Base-by-base conservation (phyloP, 1,284 basidiomycete genomes). In the Coniferiporia weirii region DNA sequence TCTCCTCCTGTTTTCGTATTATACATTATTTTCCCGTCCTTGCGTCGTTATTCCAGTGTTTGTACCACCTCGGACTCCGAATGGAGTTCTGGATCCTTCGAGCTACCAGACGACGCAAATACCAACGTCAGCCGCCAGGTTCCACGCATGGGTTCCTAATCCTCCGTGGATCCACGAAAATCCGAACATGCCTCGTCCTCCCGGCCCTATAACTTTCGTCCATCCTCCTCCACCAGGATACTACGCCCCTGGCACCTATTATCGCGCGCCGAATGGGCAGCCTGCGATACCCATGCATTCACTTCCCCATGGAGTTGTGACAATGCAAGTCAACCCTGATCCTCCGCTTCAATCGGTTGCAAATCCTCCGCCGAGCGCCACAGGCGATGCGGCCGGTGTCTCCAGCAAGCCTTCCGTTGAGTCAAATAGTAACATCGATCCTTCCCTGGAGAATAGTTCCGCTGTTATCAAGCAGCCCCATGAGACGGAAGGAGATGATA, bases 51-150 rank as follows among this genome's bases (percentile, higher is more conserved):
- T 53, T 60, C 55, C 62, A 22, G 62, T 60, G 52, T 63, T 60
- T 34, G 59, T 66, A 48, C 48, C 60, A 40, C 57, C 58, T 65
- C 68, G 2, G 65, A 70, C 59, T 72, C 72, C 57, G 70, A 74
- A 32, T 73, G 75, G 43, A 67, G 64, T 50, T 67, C 70, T 36
- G 17, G 38, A 67, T 70, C 2, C 65, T 72, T 45, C 61, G 71
- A 56, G 73, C 71, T 63, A 59, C 68, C 53, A 76, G 61, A 64
- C 67, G 15, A 59, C 77, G 45, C 74, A 69, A 34, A 74, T 79
- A 22, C 81, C 82, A n/a, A 81, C 80, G 4, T 81, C 81, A 34
- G 73, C 79, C 13, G 72, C 81, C 8, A 72, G 81, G 52, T 63
- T 81, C 55, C 75, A 79, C 63, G 71, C 73, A 58, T 79, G 77